Evolutionary conservation across 176 grass and related monocot genomes (phyloP), one percentile per base, ranked within the genome.

Genomic region (Tuctoria greenei): DNA sequence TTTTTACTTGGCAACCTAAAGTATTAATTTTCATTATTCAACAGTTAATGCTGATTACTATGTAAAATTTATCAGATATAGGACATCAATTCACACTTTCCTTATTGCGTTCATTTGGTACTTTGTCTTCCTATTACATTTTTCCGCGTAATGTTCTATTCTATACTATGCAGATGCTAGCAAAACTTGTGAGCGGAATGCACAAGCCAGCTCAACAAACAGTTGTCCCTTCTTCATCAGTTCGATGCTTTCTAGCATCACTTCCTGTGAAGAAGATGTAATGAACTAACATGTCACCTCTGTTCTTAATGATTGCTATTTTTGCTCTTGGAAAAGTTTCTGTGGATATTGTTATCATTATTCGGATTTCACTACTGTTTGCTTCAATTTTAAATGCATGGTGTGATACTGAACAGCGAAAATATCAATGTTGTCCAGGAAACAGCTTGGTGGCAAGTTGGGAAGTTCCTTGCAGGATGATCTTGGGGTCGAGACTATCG

Each of bases 181-280:
- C 95, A 66, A 98, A 98, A 86, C 95, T 94, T 88, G 86, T 90
- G 20, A 98, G 95, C 24, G 86, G 86, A 49, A 94, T 94, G 91
- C 81, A 98, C 84, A 98, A 98, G 67, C 95, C 95, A 83, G 95
- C 95, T 84, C 91, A 98, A 75, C 91, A 98, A 85, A 94, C 95
- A 43, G 84, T 98, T 70, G 91, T 92, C 27, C 91, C 91, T 65
- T 85, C 89, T n/a, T 90, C 88, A 41, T 93, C 91, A 44, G 89
- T 98, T 79, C 81, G 86, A 64, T 76, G 86, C 62, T 78, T 98
- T 46, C 80, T 98, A 83, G 79, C 89, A 85, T 90, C 86, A 45
- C 73, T 98, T 37, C 95, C 88, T 0, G 82, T 98, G 31, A 98
- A 94, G 72, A 94, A 98, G 79, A 98, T 98, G 89, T 98, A 98